A percentile compares a stretch with the other conserved stretches of the same genome.
phyloP scores from a whole-genome alignment of 305 asterid genomes.

The Solanum chacoense region DNA sequence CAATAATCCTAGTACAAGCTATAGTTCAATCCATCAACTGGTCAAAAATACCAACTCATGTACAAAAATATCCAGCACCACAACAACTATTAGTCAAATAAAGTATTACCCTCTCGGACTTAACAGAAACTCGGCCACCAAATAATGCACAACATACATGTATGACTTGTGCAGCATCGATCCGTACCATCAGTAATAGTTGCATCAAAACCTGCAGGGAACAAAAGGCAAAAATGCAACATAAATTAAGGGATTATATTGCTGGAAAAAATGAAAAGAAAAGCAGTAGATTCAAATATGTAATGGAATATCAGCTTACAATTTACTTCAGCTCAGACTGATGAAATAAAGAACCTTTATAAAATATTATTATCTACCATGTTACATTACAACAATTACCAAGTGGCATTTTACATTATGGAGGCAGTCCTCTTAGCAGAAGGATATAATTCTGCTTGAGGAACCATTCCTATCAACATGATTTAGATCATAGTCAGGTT shows the following conservation, averaged over 20 bases:
- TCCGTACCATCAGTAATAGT: background rate
- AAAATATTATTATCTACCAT: background rate
- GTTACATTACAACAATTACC: background rate
- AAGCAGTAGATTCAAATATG: background rate
- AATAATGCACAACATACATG: background rate
- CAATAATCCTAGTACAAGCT: background rate
- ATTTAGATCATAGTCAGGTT: background rate
- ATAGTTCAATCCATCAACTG: background rate
- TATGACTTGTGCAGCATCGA: background rate
- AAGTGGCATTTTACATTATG: background rate
- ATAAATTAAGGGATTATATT: background rate
- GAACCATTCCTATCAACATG: background rate
- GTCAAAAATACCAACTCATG: background rate
- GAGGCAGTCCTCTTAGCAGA: background rate
- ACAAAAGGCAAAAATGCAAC: background rate
- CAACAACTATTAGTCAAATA: background rate
- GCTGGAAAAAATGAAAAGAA: background rate
- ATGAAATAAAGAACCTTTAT: background rate
- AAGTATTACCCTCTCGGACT: background rate
- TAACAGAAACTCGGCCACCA: background rate
- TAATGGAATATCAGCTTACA: background rate
- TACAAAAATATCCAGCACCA: background rate
- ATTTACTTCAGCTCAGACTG: background rate
- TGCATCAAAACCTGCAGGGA: background rate
- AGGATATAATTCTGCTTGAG: background rate